Percentiles rank a stretch among this genome's conserved stretches.
Evolutionary conservation across 2,329 filamentous ascomycete genomes (phyloP).

Genomic region (Colletotrichum euphorbiae): DNA sequence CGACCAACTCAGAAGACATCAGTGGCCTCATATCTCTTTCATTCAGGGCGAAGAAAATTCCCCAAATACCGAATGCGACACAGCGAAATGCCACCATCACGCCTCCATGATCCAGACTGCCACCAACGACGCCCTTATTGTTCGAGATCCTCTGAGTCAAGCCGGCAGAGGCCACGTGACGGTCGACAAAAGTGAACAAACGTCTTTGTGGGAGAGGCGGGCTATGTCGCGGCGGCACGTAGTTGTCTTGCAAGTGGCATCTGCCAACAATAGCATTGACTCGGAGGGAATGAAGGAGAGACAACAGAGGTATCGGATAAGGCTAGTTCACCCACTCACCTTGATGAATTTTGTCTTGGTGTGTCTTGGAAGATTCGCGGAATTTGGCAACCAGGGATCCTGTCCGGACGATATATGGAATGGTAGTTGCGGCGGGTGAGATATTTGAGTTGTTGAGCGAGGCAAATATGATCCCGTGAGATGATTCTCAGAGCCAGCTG

Average conservation of each 20-base stretch:
- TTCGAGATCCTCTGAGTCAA: conserved; percentile 10
- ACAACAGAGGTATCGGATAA: not conserved
- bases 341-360: conserved; percentile 13
- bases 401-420: conserved; percentile 16
- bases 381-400: conserved; percentile 27
- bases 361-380: conserved; percentile 23
- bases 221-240: conserved; percentile 22
- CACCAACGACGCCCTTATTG: not conserved
- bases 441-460: conserved; percentile 24
- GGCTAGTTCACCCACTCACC: conserved; percentile 23
- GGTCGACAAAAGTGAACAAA: conserved; percentile 12
- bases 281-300: conserved; percentile 25
- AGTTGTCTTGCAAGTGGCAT: conserved; percentile 18
- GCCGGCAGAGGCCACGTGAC: conserved; percentile 12
- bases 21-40: conserved; percentile 25
- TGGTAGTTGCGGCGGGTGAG: conserved; percentile 1
- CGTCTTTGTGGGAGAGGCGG: conserved; percentile 15
- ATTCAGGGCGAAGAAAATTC: not conserved
- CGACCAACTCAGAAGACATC: conserved; percentile 6
- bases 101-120: conserved; percentile 2
- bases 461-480: conserved; percentile 31
- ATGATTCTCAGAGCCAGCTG: conserved; percentile 41
- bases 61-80: not conserved
- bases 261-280: conserved; percentile 36
- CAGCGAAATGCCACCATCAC: conserved; percentile 7